Evolutionary conservation across 305 asterid species (phyloP).

Genomic region (Solanum aculeatissimum): DNA sequence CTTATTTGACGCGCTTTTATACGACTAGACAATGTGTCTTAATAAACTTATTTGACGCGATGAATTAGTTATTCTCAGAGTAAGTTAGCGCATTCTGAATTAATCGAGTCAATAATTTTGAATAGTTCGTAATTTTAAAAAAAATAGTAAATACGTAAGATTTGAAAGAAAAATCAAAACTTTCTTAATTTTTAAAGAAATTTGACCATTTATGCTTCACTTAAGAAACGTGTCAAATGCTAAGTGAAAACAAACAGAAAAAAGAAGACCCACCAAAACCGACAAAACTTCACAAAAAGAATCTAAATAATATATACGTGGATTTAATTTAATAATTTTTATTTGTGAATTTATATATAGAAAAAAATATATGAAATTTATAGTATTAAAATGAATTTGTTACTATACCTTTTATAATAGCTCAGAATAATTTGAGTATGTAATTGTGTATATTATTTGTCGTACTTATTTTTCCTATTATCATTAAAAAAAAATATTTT

Average conservation of each 20-base stretch:
- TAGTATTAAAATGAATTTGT: no score
- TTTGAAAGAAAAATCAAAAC: background rate
- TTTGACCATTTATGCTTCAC: background rate
- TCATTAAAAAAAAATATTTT: background rate
- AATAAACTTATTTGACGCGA: background rate
- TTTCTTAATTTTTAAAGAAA: slow-evolving; percentile 1
- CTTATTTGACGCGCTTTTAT: no score
- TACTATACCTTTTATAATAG: background rate
- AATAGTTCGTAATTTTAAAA: background rate
- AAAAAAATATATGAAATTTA: background rate
- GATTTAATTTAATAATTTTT: background rate
- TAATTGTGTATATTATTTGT: background rate
- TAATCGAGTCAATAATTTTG: background rate
- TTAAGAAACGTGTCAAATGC: slow-evolving; percentile 7
- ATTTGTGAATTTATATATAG: background rate
- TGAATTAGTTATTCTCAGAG: background rate
- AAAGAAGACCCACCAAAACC: background rate
- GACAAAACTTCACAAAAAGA: slow-evolving; percentile 6
- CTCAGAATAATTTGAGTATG: background rate
- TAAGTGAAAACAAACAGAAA: background rate
- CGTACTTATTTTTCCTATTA: background rate
- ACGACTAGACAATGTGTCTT: no score
- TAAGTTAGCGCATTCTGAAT: background rate
- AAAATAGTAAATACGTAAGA: background rate
- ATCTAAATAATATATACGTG: background rate